These are phyloP conservation scores for Turritis glabra DNA, from an alignment of 345 rosid species.

Conservation along the genomic window DNA sequence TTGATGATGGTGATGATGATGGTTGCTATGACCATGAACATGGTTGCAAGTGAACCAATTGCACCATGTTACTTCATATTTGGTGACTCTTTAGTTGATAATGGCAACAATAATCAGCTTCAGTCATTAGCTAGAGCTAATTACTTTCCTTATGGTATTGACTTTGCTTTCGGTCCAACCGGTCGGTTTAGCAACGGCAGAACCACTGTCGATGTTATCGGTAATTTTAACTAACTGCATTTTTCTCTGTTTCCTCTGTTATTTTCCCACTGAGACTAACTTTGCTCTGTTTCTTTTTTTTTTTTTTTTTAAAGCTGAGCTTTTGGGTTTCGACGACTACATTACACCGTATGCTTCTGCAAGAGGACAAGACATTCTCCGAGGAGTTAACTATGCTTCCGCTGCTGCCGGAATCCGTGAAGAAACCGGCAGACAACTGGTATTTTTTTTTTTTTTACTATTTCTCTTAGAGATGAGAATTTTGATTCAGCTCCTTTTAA, in stretches of 20 bases:
- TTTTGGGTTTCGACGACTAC: conserved; percentile 58
- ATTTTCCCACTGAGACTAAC: neutral
- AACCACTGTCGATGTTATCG: conserved; percentile 76
- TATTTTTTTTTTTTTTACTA: neutral
- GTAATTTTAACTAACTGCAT: conserved; percentile 36
- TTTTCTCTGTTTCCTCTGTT: neutral
- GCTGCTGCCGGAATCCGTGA: conserved; percentile 89
- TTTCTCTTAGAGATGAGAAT: neutral
- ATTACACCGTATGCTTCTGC: conserved; percentile 62
- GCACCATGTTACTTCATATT: conserved; percentile 85
- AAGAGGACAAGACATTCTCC: conserved; percentile 53
- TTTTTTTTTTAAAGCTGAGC: conserved; percentile 46
- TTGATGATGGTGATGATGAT: conserved; percentile 28
- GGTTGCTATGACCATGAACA: conserved; percentile 27
- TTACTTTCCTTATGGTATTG: conserved; percentile 88
- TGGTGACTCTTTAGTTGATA: conserved; percentile 90
- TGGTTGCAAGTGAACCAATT: conserved; percentile 48
- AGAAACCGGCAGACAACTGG: conserved; percentile 84
- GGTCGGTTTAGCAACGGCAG: conserved; percentile 82
- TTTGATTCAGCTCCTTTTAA: neutral
- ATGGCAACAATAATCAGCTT: conserved; percentile 82
- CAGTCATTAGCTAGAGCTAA: conserved; percentile 70
- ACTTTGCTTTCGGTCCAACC: conserved; percentile 68
- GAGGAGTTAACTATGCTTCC: conserved; percentile 80
- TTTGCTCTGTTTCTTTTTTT: conserved; percentile 11